Evolutionary conservation across 2,329 filamentous ascomycete genomes (phyloP).

Genomic region (Fusarium sp.): DNA sequence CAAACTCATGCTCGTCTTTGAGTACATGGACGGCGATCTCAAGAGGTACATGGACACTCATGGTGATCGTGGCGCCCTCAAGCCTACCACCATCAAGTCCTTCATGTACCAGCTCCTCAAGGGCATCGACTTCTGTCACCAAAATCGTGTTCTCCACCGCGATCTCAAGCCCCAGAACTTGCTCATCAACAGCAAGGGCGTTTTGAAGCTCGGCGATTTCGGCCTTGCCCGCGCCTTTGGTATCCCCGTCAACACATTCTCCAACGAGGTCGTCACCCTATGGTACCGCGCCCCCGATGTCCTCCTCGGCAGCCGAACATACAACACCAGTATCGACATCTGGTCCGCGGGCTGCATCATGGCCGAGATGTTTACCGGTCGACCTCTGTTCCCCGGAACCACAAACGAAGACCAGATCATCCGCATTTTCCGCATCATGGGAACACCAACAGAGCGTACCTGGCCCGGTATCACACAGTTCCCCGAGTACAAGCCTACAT

Average conservation of each 20-base stretch:
- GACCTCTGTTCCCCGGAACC: constrained; percentile 94
- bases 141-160: constrained; percentile 94
- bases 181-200: constrained; percentile 89
- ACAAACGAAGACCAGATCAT: constrained; percentile 98
- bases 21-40: constrained; percentile 97
- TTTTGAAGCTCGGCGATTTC: constrained; percentile 94
- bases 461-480: constrained; percentile 97
- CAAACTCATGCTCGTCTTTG: constrained; percentile 99
- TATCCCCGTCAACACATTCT: constrained; percentile 97
- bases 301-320: constrained; percentile 89
- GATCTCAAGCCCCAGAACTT: constrained; percentile 97
- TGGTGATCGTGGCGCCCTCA: constrained; percentile 87
- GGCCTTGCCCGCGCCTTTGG: constrained; percentile 93
- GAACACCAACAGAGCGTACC: constrained; percentile 91
- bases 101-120: constrained; percentile 99
- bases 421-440: constrained; percentile 98
- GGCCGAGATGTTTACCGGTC: constrained; percentile 98
- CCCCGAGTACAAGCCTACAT: constrained; percentile 96
- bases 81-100: constrained; percentile 92
- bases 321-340: constrained; percentile 99
- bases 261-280: constrained; percentile 95
- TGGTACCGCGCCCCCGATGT: constrained; percentile 99
- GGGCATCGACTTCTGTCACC: constrained; percentile 97
- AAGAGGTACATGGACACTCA: constrained; percentile 99
- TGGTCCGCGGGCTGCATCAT: constrained; percentile 99